Conservation (phyloP, 495 filamentous ascomycete genomes). For the Pseudevernia furfuracea region DNA sequence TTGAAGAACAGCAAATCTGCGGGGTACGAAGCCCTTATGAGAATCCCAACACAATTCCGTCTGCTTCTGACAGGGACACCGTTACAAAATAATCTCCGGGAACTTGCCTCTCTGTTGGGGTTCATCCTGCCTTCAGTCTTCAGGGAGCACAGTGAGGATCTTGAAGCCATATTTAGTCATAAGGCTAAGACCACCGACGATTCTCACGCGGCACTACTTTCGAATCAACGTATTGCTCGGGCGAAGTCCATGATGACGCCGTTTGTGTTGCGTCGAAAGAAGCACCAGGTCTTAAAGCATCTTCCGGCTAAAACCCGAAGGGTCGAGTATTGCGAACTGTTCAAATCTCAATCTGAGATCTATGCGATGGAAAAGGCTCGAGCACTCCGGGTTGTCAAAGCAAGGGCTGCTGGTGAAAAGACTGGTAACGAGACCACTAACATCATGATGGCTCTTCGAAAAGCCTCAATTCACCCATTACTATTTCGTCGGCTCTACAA, state of each 20-base stretch:
- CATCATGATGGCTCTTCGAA: constrained; percentile 82
- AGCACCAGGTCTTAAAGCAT: constrained; percentile 85
- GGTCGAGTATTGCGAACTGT: constrained; percentile 74
- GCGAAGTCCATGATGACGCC: constrained; percentile 90
- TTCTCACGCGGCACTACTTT: constrained; percentile 64
- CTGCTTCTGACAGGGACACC: constrained; percentile 89
- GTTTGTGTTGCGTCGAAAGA: constrained; percentile 88
- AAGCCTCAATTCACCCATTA: constrained; percentile 88
- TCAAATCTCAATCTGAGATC: constrained; percentile 56
- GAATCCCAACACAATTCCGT: constrained; percentile 67
- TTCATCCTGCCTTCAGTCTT: constrained; percentile 89
- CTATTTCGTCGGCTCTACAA: constrained; percentile 75
- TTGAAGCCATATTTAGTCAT: constrained; percentile 78
- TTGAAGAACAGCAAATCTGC: constrained; percentile 79
- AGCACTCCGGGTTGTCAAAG: constrained; percentile 47
- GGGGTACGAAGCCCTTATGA: constrained; percentile 70
- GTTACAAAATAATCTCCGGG: constrained; percentile 90
- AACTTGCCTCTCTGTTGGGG: constrained; percentile 76
- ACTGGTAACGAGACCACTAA: constrained; percentile 54
- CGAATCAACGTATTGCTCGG: constrained; percentile 72
- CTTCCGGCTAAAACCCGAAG: constrained; percentile 72
- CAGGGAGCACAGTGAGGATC: constrained; percentile 58
- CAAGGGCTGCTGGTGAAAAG: constrained; percentile 50
- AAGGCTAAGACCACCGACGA: constrained; percentile 78
- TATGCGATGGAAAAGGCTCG: constrained; percentile 56